Percentiles rank a stretch among this genome's conserved stretches.
phyloP scores from a whole-genome alignment of 2,329 filamentous ascomycete genomes.

The Leptographium flavum region DNA sequence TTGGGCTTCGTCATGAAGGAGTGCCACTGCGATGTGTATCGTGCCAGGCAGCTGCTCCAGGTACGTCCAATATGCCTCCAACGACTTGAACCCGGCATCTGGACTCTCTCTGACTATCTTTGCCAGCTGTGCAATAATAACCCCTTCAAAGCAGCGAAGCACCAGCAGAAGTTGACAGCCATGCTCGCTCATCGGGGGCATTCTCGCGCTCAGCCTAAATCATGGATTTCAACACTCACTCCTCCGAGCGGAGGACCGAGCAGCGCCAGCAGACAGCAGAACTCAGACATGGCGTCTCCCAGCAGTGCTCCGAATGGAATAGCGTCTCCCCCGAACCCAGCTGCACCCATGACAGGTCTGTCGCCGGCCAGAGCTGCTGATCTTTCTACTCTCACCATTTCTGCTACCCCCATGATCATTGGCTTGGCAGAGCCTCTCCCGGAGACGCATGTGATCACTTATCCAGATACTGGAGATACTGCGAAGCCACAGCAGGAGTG shows the following conservation, averaged over 20 bases:
- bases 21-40: neutral
- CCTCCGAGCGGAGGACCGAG: too few species aligned
- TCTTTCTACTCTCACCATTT: neutral
- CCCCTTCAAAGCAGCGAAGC: neutral
- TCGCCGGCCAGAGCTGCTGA: neutral
- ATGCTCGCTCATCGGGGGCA: conserved; percentile 1
- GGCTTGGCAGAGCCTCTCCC: neutral
- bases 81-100: too few species aligned
- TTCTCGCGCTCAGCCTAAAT: neutral
- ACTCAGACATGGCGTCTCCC: neutral
- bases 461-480: neutral
- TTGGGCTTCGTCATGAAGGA: neutral
- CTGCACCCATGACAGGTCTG: neutral
- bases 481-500: neutral
- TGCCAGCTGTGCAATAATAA: neutral
- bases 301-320: neutral
- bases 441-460: neutral
- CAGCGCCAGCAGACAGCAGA: neutral
- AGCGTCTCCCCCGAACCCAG: neutral
- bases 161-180: neutral
- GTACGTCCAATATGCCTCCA: neutral
- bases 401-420: neutral
- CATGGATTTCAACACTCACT: neutral
- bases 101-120: too few species aligned
- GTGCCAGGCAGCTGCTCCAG: neutral